A percentile compares a stretch with the other conserved stretches of the same genome.
Conservation (phyloP, 495 filamentous ascomycete genomes). For the Aspergillus coremiiformis region DNA sequence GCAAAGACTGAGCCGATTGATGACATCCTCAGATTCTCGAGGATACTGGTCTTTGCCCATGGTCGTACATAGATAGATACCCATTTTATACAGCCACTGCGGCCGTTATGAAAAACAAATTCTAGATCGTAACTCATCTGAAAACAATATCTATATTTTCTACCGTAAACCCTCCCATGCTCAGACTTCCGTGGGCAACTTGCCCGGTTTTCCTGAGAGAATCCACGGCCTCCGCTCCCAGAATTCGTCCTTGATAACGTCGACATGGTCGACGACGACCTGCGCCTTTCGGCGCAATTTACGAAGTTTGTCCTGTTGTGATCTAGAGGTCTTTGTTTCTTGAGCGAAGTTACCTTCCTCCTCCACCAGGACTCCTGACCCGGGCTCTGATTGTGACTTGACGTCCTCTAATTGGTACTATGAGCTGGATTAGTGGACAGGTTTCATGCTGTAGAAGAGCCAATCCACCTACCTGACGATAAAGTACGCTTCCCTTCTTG, state of each 20-base stretch:
- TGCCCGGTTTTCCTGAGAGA: conserved; percentile 64
- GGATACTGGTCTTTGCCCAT: conserved; percentile 12
- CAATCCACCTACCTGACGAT: conserved; percentile 55
- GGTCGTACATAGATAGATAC: conserved; percentile 31
- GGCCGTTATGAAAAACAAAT: not conserved
- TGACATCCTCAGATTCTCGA: conserved; percentile 3
- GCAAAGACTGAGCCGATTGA: not conserved
- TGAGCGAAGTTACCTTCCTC: conserved; percentile 11
- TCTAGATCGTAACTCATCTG: not conserved
- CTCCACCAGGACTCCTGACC: not conserved
- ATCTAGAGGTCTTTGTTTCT: conserved; percentile 51
- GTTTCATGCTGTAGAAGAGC: not conserved
- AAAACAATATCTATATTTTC: conserved; percentile 8
- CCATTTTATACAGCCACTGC: conserved; percentile 13
- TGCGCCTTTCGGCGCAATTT: conserved; percentile 68
- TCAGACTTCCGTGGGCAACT: conserved; percentile 49
- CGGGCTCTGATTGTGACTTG: conserved; percentile 10
- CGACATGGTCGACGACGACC: conserved; percentile 74
- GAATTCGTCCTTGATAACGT: conserved; percentile 91
- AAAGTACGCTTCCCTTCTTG: conserved; percentile 87
- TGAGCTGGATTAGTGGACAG: not conserved
- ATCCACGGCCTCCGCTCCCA: conserved; percentile 86
- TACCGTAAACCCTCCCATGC: conserved; percentile 11
- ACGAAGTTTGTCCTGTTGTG: conserved; percentile 67
- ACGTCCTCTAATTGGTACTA: conserved; percentile 38